Conservation (phyloP, 1,284 basidiomycete species). For the Cryptococcus sp. region DNA sequence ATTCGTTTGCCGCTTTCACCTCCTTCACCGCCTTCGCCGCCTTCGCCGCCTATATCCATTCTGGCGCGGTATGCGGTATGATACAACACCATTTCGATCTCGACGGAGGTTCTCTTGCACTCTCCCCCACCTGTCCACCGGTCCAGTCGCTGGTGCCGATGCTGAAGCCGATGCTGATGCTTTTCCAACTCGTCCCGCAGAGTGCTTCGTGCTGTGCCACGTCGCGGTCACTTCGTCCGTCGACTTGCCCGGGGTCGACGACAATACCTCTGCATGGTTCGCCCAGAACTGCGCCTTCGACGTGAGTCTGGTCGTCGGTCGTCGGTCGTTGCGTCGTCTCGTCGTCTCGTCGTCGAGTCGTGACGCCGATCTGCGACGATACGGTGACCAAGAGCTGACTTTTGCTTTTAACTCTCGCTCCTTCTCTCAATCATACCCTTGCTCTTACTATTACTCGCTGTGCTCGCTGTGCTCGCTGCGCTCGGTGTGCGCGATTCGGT, state of each 20-base stretch:
- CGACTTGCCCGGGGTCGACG: constrained; percentile 17
- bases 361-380: too few relatives aligned
- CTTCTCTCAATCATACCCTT: neutral
- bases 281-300: constrained; percentile 30
- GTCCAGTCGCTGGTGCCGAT: neutral
- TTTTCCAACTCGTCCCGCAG: constrained; percentile 4
- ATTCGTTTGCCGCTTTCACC: neutral
- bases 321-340: neutral
- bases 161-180: neutral
- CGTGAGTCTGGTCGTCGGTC: constrained; percentile 20
- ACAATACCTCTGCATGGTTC: constrained; percentile 20
- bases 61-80: too few relatives aligned
- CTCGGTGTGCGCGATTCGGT: too few relatives aligned
- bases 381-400: neutral
- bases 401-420: neutral
- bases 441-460: neutral
- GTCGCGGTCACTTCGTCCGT: constrained; percentile 8
- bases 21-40: neutral
- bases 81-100: too few relatives aligned
- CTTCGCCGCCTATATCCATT: neutral
- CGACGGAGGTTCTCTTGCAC: neutral
- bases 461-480: too few relatives aligned
- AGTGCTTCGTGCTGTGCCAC: constrained; percentile 37
- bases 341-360: neutral
- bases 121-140: neutral